Evolutionary conservation across 2,329 filamentous ascomycete species (phyloP), one percentile per base, ranked within the genome.

Genomic region (Scytalidium sp.): DNA sequence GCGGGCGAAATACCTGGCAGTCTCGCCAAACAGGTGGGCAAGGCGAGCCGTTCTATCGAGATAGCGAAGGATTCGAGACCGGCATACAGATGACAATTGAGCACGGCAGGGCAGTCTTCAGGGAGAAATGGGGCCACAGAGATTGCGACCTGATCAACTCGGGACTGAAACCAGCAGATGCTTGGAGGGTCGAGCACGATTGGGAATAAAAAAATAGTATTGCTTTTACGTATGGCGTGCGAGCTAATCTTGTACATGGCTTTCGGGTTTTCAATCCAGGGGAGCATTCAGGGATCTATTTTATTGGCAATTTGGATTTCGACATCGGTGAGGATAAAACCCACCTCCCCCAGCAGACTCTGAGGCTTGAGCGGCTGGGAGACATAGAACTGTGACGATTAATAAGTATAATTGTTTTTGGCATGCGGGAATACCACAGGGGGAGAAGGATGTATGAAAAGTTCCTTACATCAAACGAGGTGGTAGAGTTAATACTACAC

Each of bases 11-110:
- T 60, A 75, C 69, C 10, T 82, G 78, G 78, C 78, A 81, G 58
- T 60, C 59, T 2, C 69, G 71, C 23, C 78, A 81, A 58, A 68
- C 64, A 4, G 78, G 78, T 25, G 79, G 78, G 1, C 47, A 69
- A 20, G 76, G 74, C 13, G 78, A 81, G 59, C 77, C 77, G 1
- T 81, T 73, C 52, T 76, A 80, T 60, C 73, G 78, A 52, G 67
- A 75, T 46, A 55, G 72, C 0, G 68, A 68, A 2, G 78, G 76
- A 1, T 66, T 79, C 47, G 67, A 70, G 3, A 61, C 66, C 43
- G 71, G 66, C 1, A 69, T 78, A 49, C 67, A 70, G 50, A 64
- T 78, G 45, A 60, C 73, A 17, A 75, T 73, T 23, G 73, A 75
- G 54, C 68, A 71, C 17, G 75, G 75, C 0, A 60, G 65, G n/a